Evolutionary conservation across 441 rosid genomes (phyloP), one percentile per base, ranked within the genome.

Genomic region (Brassica balearica): DNA sequence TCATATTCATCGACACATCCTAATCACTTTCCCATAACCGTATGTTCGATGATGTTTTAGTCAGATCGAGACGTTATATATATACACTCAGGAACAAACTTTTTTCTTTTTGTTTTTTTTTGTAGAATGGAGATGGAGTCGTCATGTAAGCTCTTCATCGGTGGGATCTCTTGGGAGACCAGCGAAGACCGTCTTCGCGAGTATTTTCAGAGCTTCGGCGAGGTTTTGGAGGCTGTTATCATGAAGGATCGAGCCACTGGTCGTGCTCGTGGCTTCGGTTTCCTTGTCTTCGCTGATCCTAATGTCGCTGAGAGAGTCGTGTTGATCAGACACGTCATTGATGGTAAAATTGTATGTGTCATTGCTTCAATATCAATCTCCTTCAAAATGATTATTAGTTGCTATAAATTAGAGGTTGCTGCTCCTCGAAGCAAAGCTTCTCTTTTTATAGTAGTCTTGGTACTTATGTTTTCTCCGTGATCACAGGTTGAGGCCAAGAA

Each of bases 111-210:
- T 32, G 38, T 29, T 3, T 25, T 25, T 7, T 29, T 29, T 29
- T 29, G 53, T 25, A 86, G 88, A 73, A 90, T 85, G 88, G 88
- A 88, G 72, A 87, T 87, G 86, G 95, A 88, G 78, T 83, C 84
- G 10, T 85, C 84, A 15, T 85, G 89, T 73, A 90, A 90, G 87
- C 90, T 90, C 27, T 90, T 90, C 82, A 71, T 90, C 56, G 94
- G 92, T 81, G 94, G 94, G 78, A 90, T 90, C 77, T 90, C 94
- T 22, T 88, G 94, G 94, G 94, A 90, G 83, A 90, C 94, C 4
- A 90, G 81, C 71, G 94, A 90, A 83, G 94, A 88, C 25, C 89
- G 92, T 73, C 88, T 90, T 8, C 87, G 88, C 36, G 91, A 87
- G 46, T 86, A 90, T 84, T 90, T 90, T 77, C 89, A 77, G 67